phyloP scores from a whole-genome alignment of 2,329 filamentous ascomycete species.

The Cytospora mali region DNA sequence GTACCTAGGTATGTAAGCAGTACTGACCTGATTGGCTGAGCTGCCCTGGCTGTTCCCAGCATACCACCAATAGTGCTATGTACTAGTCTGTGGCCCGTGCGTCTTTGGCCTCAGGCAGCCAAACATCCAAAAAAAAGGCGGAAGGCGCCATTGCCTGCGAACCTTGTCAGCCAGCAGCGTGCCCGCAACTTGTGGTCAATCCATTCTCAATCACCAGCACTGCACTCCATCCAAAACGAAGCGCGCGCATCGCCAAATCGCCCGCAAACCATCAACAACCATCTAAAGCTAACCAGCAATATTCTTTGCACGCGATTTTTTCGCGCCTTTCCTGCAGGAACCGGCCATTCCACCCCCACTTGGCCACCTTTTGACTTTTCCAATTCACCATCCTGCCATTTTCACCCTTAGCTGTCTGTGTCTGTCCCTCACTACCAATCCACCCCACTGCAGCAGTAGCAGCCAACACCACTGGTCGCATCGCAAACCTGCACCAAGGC shows the following conservation, averaged over 20 bases:
- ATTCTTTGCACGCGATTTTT: constrained; percentile 58
- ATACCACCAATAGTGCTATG: constrained; percentile 44
- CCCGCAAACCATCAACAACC: constrained; percentile 61
- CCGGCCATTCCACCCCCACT: constrained; percentile 45
- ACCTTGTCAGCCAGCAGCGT: constrained; percentile 45
- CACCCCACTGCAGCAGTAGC: constrained; percentile 27
- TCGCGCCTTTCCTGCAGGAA: constrained; percentile 48
- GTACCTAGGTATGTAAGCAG: constrained; percentile 7
- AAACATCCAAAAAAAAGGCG: constrained; percentile 24
- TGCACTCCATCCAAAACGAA: constrained; percentile 46
- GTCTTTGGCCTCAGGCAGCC: constrained; percentile 28
- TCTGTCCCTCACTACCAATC: constrained; percentile 13
- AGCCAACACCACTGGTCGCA: constrained; percentile 17
- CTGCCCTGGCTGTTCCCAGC: background rate
- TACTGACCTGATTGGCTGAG: constrained; percentile 8
- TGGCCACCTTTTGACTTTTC: constrained; percentile 44
- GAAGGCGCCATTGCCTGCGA: constrained; percentile 36
- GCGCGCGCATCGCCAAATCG: constrained; percentile 61
- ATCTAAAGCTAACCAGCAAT: constrained; percentile 57
- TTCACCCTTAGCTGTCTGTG: constrained; percentile 8
- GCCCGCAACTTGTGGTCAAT: constrained; percentile 47
- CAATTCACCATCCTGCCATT: constrained; percentile 21
- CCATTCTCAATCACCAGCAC: constrained; percentile 42
- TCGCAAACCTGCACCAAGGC: constrained; percentile 14
- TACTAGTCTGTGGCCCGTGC: constrained; percentile 17